Percentiles rank a stretch among this genome's conserved stretches.
phyloP scores from a whole-genome alignment of 768 basidiomycete species.

The Termitomyces sp. region DNA sequence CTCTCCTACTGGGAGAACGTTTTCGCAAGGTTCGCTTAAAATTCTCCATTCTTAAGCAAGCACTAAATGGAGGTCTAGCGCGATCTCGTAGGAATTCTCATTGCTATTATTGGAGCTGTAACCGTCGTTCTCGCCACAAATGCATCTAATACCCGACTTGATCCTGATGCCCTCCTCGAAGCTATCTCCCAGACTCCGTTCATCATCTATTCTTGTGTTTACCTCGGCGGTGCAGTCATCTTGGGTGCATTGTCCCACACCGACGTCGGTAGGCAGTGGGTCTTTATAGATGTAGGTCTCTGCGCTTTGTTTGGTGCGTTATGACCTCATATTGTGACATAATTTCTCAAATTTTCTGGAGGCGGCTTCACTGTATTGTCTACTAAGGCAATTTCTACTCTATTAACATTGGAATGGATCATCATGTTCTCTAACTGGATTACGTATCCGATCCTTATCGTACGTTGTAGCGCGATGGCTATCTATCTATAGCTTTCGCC shows the following conservation, averaged over 20 bases:
- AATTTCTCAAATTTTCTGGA: slow-evolving; percentile 17
- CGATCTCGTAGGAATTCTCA: slow-evolving; percentile 70
- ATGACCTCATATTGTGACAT: neutral
- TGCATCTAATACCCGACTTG: slow-evolving; percentile 62
- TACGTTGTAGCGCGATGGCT: slow-evolving; percentile 22
- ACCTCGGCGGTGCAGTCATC: slow-evolving; percentile 47
- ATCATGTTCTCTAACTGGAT: slow-evolving; percentile 76
- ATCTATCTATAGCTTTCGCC: neutral
- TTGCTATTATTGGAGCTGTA: slow-evolving; percentile 84
- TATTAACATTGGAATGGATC: slow-evolving; percentile 75
- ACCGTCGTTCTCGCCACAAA: slow-evolving; percentile 87
- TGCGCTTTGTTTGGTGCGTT: slow-evolving; percentile 77
- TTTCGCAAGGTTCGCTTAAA: slow-evolving; percentile 61
- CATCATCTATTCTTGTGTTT: slow-evolving; percentile 66
- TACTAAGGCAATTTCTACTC: slow-evolving; percentile 87
- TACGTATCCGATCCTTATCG: slow-evolving; percentile 73
- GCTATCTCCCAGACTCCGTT: slow-evolving; percentile 74
- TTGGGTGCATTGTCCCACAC: slow-evolving; percentile 67
- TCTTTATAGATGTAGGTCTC: slow-evolving; percentile 83
- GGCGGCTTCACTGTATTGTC: slow-evolving; percentile 94
- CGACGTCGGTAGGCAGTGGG: slow-evolving; percentile 54
- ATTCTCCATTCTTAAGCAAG: slow-evolving; percentile 7
- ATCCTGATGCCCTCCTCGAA: slow-evolving; percentile 57
- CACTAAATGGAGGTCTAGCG: slow-evolving; percentile 37
- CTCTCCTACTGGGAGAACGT: slow-evolving; percentile 73